Base-by-base conservation (phyloP, 495 filamentous ascomycete genomes). In the Penicillium flavigenum region DNA sequence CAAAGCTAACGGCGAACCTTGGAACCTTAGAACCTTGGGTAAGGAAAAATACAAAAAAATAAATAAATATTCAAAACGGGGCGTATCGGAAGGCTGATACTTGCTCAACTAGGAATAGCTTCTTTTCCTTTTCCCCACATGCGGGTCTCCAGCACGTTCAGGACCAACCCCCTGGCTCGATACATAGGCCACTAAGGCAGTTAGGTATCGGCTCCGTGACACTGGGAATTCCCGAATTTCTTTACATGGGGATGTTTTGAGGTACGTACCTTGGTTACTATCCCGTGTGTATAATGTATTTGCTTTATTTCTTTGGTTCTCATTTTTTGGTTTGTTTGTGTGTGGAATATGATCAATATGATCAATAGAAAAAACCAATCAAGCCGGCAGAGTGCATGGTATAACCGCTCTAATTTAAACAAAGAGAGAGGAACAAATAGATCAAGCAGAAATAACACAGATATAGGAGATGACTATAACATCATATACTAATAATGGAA, bases 181-280 rank as follows among this genome's bases (percentile, higher is more conserved):
- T 32, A n/a, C 50, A 52, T 26, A 43, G 24, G 51, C 24, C 16
- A 19, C 14, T 31, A 53, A 27, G 14, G 36, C 47, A 36, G 19
- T 51, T 53, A 24, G 45, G 57, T 58, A 60, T 63, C 60, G 60
- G 56, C 17, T 60, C 60, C 63, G 53, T 51, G 19, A 55, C 20
- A 22, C 45, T 63, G 53, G 60, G 56, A 54, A 24, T 17, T 16
- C 14, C 31, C 31, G 31, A 29, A 29, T 29, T 32, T 11, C 31
- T 32, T 46, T 12, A 16, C 34, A 36, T 36, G 34, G 32, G 26
- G 38, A 31, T 22, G 20, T 34, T 34, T 55, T 17, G 10, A 47
- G 27, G 27, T 8, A 29, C 7, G 32, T 12, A 47, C 26, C 27
- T 22, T 36, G 45, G 22, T 22, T 24, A 14, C 38, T 46, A 24